Base-by-base conservation (phyloP, 371 early-diverging fungal genomes). In the Mortierella sp. region DNA sequence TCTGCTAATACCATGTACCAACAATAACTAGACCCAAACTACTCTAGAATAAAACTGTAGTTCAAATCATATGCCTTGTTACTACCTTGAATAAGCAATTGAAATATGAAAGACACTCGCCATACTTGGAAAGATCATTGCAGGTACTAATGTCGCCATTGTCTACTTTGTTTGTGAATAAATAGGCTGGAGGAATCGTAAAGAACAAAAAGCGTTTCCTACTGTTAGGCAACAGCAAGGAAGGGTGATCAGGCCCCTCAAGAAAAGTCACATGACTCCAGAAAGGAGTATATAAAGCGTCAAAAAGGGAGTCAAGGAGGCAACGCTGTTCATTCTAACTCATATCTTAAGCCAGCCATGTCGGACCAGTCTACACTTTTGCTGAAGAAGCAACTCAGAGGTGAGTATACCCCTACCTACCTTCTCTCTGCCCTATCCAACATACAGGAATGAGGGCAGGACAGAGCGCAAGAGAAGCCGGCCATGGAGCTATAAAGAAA, bases 351-450 rank as follows among this genome's bases (percentile, higher is more conserved):
- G 14, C 30, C 55, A 52, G 18, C 43, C 68, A 77, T 72, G 72
- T 5, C 64, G 24, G 72, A 72, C 5, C 72, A 73, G 18, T 73
- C 77, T 24, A 74, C 88, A 66, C 87, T 90, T 59, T 78, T 91
- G 39, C 85, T 92, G 68, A 77, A 84, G 66, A 85, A 87, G 70
- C 91, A 92, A 72, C 84, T 92, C 54, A 86, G 72, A 83, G 90
- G 91, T 88, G 84, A 75, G 68, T 51, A 18, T 12, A 39, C 28
- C 26, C 37, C 28, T 16, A 26, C 9, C 10, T 26, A 30, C 5
- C 55, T 57, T 39, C 12, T 39, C 47, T 20, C 51, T 26, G 12
- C 40, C n/a, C 52, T 32, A 28, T 20, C 67, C 0, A 28, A 20
- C 12, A 43, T 26, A 55, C 10, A 28, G 28, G 55, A 55, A 55